Percentiles rank a stretch among this genome's conserved stretches.
Evolutionary conservation across 495 filamentous ascomycete species (phyloP).

Genomic region (Xanthoparmelia taractica): DNA sequence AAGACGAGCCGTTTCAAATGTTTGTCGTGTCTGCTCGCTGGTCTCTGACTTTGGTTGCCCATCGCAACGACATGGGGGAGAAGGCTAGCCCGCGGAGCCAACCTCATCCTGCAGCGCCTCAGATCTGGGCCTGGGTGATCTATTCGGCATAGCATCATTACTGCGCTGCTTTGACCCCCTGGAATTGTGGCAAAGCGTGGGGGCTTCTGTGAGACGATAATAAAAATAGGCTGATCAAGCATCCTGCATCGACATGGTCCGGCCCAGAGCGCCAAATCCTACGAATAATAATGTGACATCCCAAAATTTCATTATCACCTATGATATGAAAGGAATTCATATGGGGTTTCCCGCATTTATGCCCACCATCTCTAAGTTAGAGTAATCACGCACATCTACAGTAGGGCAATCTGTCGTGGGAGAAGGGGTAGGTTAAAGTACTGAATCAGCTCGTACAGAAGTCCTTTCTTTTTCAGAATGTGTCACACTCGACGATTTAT

Average conservation of each 20-base stretch:
- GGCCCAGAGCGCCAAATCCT: not conserved
- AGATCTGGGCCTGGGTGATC: not conserved
- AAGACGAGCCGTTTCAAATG: not conserved
- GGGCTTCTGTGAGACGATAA: too few relatives aligned
- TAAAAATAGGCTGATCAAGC: too few relatives aligned
- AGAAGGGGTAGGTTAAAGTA: not conserved
- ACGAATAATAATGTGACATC: too few relatives aligned
- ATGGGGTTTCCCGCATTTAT: too few relatives aligned
- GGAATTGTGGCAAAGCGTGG: not conserved
- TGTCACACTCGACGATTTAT: slow-evolving; percentile 32
- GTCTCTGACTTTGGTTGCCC: not conserved
- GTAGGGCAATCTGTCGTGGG: not conserved
- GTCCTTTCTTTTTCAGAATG: not conserved
- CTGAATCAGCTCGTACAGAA: not conserved
- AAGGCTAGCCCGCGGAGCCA: not conserved
- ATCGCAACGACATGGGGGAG: not conserved
- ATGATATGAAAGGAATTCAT: too few relatives aligned
- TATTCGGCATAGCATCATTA: not conserved
- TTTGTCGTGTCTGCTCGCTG: not conserved
- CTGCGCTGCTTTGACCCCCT: not conserved
- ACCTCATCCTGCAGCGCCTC: not conserved
- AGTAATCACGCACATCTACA: not conserved
- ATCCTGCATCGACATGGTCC: not conserved
- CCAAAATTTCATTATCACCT: not conserved
- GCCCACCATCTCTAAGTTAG: too few relatives aligned